Base-by-base conservation (phyloP, 805 yeast species). In the Komagataella pastoris region DNA sequence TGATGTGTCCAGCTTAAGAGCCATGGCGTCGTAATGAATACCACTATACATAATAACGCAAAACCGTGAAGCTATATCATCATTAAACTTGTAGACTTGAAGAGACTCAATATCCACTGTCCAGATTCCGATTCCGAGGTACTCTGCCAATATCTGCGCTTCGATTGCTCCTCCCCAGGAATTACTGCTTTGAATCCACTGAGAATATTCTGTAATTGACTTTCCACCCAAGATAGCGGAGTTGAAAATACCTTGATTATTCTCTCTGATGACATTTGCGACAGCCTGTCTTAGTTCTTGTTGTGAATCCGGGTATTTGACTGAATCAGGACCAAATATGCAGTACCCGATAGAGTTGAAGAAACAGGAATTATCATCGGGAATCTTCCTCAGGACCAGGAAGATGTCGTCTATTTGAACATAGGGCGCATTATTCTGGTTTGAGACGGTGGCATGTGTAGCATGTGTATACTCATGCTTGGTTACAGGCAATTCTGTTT, bases 151-250 rank as follows among this genome's bases (percentile, higher is more conserved):
- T 6, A 85, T 81, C 7, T 80, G 78, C 48, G 85, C 65, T 60
- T 85, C 95, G 49, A 85, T 84, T 2, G 88, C 91, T 6, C 95
- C 95, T 30, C 95, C 95, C 95, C 93, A 85, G 17, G 84, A 74
- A 43, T 73, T 79, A 17, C 73, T 73, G 52, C 73, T 66, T 48
- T 61, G 56, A 19, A 85, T 85, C 91, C 93, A 85, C 6, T 65
- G 55, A 40, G 75, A 65, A 59, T 85, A 85, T 7, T 76, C 74
- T 0, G 60, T 59, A 1, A 67, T 62, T 0, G 74, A 65, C 53
- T 69, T 70, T 2, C 86, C 89, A 2, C 85, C 89, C 48, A 85
- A 65, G 3, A 83, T 74, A 0, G 78, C 83, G 44, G 74, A 81
- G 49, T 69, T 71, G 61, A 79, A 85, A 17, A 55, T 49, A 2